These are phyloP conservation scores for Metschnikowia gelsemii DNA, from an alignment of 805 yeast species.

Conservation along the genomic window DNA sequence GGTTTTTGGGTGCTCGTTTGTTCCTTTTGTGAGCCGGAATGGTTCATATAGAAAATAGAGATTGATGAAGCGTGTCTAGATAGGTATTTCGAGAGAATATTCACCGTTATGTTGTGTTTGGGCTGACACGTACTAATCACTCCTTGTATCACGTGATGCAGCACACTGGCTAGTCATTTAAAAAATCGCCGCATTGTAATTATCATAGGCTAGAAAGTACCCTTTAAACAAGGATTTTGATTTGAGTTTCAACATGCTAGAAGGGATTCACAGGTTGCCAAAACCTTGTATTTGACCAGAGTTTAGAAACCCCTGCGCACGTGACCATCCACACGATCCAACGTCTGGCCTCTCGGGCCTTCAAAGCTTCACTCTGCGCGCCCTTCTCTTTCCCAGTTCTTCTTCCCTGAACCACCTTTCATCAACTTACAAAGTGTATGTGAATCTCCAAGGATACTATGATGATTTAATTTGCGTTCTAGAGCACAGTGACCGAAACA, in stretches of 20 bases:
- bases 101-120: too few species aligned
- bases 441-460: constrained; percentile 10
- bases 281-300: neutral
- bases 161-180: too few species aligned
- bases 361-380: neutral
- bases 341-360: neutral
- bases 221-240: neutral
- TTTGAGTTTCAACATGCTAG: neutral
- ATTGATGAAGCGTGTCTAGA: too few species aligned
- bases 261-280: too few species aligned
- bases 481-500: constrained; percentile 40
- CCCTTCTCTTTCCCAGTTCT: too few species aligned
- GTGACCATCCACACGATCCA: constrained; percentile 2
- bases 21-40: neutral
- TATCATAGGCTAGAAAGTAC: too few species aligned
- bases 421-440: constrained; percentile 2
- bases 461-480: constrained; percentile 53
- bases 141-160: neutral
- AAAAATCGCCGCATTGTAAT: too few species aligned
- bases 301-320: neutral
- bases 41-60: neutral
- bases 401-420: neutral
- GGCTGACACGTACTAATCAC: too few species aligned
- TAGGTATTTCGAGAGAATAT: too few species aligned
- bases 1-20: too few species aligned